Percentiles rank a stretch among this genome's conserved stretches.
Evolutionary conservation across 202 grass and related monocot genomes (phyloP).

Genomic region (Setaria viridis): DNA sequence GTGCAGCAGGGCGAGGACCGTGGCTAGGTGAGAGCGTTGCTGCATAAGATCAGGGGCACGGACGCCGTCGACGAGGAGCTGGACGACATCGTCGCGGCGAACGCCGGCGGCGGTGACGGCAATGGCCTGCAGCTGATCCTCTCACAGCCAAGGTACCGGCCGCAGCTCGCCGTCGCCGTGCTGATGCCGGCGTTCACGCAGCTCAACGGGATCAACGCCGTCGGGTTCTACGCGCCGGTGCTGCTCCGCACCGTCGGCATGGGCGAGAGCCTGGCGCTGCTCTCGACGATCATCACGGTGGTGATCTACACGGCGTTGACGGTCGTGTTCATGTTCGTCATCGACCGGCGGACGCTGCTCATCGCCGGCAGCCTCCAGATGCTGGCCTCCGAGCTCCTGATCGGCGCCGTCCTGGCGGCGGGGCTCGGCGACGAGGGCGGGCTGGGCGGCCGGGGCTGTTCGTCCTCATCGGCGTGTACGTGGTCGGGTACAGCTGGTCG

Average conservation of each 20-base stretch:
- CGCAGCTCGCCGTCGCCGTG: constrained; percentile 57
- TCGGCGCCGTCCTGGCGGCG: constrained; percentile 47
- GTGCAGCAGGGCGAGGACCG: constrained; percentile 51
- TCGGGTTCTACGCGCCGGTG: constrained; percentile 41
- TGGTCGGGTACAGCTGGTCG: constrained; percentile 46
- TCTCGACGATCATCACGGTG: constrained; percentile 40
- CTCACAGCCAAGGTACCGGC: constrained; percentile 34
- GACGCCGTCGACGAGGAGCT: constrained; percentile 51
- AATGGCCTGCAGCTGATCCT: constrained; percentile 27
- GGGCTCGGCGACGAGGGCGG: constrained; percentile 51
- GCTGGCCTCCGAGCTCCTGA: constrained; percentile 50
- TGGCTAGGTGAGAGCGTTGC: constrained; percentile 26
- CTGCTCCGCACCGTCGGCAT: constrained; percentile 63
- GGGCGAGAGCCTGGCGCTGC: constrained; percentile 58
- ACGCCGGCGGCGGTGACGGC: not conserved
- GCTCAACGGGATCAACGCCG: constrained; percentile 20
- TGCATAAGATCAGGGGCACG: constrained; percentile 51
- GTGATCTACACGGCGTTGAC: constrained; percentile 18
- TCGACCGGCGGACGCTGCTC: constrained; percentile 50
- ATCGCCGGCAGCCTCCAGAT: constrained; percentile 50
- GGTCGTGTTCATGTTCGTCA: constrained; percentile 44
- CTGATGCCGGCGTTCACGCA: constrained; percentile 62
- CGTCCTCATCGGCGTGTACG: constrained; percentile 48
- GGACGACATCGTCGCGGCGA: constrained; percentile 49
- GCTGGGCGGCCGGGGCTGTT: constrained; percentile 31